Evolutionary conservation across 1,284 basidiomycete species (phyloP).

Genomic region (Lentinus polychrous): DNA sequence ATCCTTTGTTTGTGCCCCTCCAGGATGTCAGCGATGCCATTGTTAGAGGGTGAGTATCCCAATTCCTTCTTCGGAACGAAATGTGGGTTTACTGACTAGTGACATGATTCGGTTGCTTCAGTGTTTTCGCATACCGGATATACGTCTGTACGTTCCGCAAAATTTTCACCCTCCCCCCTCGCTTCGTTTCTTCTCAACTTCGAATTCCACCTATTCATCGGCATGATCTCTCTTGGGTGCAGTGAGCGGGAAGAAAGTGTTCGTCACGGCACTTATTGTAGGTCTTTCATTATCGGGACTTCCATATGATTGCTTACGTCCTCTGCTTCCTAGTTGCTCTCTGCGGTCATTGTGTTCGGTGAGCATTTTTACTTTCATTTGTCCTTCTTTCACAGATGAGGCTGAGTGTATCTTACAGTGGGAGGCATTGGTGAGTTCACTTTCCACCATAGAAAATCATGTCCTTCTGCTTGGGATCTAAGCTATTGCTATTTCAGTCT

Average conservation of each 20-base stretch:
- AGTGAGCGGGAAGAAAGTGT: constrained; percentile 16
- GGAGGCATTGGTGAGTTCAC: constrained; percentile 6
- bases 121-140: constrained; percentile 16
- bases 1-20: neutral
- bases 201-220: too few species aligned
- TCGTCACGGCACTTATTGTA: constrained; percentile 12
- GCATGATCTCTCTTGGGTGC: too few species aligned
- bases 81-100: too few species aligned
- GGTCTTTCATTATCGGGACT: constrained; percentile 1
- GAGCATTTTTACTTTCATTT: neutral
- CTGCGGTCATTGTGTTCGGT: constrained; percentile 15
- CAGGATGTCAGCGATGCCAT: constrained; percentile 14
- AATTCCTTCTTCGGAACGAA: neutral
- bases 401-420: neutral
- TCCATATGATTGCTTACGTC: neutral
- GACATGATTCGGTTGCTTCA: neutral
- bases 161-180: neutral
- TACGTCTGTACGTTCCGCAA: constrained; percentile 12
- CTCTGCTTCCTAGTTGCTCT: constrained; percentile 4
- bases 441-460: neutral
- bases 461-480: neutral
- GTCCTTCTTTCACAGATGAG: neutral
- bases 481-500: neutral
- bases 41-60: constrained; percentile 11
- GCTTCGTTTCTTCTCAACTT: neutral